Conservation (phyloP, 139 green algal genomes). For the Chlamydomonas schloesseri region DNA sequence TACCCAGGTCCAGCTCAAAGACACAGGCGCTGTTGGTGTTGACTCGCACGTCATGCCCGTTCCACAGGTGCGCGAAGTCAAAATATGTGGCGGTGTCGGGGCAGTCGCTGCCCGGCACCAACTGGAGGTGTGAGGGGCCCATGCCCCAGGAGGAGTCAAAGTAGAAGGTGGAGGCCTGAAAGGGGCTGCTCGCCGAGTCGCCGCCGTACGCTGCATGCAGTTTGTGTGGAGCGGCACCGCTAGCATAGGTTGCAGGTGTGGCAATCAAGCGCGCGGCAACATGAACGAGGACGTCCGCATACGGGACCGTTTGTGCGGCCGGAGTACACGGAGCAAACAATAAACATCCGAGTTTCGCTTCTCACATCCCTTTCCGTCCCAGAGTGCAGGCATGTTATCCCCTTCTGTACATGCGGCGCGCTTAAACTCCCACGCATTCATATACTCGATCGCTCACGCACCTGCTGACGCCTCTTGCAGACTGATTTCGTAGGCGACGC, state of each 20-base stretch:
- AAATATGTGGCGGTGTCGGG: not conserved
- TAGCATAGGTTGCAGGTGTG: too few relatives aligned
- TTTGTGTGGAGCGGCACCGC: too few relatives aligned
- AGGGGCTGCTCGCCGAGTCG: not conserved
- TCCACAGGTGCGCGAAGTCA: slow-evolving; percentile 23
- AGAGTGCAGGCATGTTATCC: too few relatives aligned
- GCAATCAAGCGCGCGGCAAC: too few relatives aligned
- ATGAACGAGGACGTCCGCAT: too few relatives aligned
- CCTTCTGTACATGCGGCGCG: too few relatives aligned
- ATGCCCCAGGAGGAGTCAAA: slow-evolving; percentile 48
- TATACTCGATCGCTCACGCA: too few relatives aligned
- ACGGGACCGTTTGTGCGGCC: too few relatives aligned
- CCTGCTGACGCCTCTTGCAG: slow-evolving; percentile 49
- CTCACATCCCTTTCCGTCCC: too few relatives aligned
- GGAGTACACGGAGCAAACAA: too few relatives aligned
- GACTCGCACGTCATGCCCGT: slow-evolving; percentile 11
- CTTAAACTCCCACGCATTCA: too few relatives aligned
- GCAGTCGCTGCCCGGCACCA: not conserved
- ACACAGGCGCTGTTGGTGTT: slow-evolving; percentile 45
- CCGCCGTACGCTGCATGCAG: slow-evolving; percentile 49
- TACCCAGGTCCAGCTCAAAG: slow-evolving; percentile 50
- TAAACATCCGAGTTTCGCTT: too few relatives aligned
- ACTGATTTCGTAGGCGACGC: slow-evolving; percentile 50
- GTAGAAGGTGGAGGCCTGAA: slow-evolving; percentile 47
- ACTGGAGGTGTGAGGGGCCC: not conserved